Evolutionary conservation across 768 basidiomycete genomes (phyloP).

Genomic region (Leucocoprinus birnbaumii): DNA sequence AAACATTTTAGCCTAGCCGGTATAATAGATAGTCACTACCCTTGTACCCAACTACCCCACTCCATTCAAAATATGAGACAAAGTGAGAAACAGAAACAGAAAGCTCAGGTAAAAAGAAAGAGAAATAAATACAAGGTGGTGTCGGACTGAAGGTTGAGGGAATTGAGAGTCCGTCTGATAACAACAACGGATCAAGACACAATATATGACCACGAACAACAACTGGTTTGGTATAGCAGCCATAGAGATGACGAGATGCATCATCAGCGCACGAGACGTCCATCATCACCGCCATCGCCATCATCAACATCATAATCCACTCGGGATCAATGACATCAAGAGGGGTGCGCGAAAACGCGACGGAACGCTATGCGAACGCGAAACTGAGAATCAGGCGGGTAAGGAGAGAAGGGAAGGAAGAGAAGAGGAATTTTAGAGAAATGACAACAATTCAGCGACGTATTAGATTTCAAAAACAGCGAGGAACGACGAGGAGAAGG

Average conservation of each 20-base stretch:
- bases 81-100: neutral
- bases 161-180: constrained; percentile 9
- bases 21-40: too few species aligned
- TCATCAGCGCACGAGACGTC: too few species aligned
- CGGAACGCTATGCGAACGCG: too few species aligned
- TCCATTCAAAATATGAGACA: neutral
- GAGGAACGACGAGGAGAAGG: neutral
- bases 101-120: neutral
- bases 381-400: too few species aligned
- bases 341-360: neutral
- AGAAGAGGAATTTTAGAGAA: too few species aligned
- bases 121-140: neutral
- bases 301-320: neutral
- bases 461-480: neutral
- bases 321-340: neutral
- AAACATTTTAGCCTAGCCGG: neutral
- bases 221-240: constrained; percentile 3
- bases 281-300: neutral
- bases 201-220: neutral
- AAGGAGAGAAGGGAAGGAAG: too few species aligned
- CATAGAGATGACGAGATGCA: neutral
- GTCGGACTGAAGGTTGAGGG: too few species aligned
- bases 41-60: too few species aligned
- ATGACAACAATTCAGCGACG: neutral
- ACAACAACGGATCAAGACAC: constrained; percentile 11